These are phyloP conservation scores for Arctium lappa DNA, from an alignment of 129 eudicot genomes.

Conservation along the genomic window DNA sequence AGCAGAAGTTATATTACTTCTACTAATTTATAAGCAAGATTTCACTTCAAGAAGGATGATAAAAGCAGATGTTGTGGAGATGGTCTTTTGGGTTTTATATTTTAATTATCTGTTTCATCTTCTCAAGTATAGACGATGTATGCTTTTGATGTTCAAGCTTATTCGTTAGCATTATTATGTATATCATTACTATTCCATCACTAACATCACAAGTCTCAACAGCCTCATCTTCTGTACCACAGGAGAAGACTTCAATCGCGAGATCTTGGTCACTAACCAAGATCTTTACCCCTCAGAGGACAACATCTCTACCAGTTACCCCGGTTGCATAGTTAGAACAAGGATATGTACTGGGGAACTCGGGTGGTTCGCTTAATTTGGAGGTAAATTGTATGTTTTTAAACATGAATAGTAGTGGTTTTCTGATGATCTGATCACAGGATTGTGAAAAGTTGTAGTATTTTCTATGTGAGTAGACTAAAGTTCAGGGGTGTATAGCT, in stretches of 20 bases:
- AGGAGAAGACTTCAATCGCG: constrained; percentile 56
- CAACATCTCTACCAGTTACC: constrained; percentile 73
- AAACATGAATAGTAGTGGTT: background rate
- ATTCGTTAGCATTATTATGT: too few species aligned
- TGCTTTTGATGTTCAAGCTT: too few species aligned
- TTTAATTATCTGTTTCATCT: too few species aligned
- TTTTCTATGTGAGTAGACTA: constrained; percentile 31
- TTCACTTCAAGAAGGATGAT: background rate
- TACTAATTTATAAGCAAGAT: background rate
- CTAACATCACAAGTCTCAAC: background rate
- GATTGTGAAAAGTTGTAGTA: background rate
- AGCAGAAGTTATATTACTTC: background rate
- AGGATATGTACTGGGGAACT: constrained; percentile 41
- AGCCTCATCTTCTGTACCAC: constrained; percentile 27
- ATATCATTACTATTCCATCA: too few species aligned
- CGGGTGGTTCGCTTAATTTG: constrained; percentile 27
- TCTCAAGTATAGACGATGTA: too few species aligned
- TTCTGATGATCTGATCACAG: background rate
- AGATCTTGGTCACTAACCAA: constrained; percentile 78
- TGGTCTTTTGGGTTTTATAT: too few species aligned
- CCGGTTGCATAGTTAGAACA: constrained; percentile 54
- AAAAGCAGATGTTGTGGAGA: background rate
- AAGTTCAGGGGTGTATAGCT: constrained; percentile 46
- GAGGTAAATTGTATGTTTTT: constrained; percentile 25
- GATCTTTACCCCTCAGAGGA: constrained; percentile 73